Conservation (phyloP, 2,329 filamentous ascomycete genomes). For the Ascochyta pisi region DNA sequence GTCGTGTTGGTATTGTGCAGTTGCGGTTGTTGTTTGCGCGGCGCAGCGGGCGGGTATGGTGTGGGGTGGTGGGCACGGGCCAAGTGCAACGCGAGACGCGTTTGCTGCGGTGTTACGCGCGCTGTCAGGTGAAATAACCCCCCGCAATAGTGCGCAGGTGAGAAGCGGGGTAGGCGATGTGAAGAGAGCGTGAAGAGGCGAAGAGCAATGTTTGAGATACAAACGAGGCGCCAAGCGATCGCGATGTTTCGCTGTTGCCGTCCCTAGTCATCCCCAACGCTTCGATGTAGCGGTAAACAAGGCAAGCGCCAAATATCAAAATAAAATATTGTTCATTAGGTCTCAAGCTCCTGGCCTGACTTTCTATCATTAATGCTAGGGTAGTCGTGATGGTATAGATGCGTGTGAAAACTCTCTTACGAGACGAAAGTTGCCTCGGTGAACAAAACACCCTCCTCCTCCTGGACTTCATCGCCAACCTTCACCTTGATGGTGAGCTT, state of each 20-base stretch:
- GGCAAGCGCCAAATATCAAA: neutral
- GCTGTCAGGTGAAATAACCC: constrained; percentile 23
- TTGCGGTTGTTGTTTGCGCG: neutral
- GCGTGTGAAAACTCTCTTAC: constrained; percentile 45
- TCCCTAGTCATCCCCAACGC: neutral
- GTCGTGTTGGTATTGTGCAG: neutral
- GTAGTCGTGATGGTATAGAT: constrained; percentile 30
- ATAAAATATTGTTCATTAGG: constrained; percentile 36
- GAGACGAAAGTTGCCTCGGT: constrained; percentile 97
- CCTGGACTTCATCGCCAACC: constrained; percentile 77
- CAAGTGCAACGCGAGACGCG: constrained; percentile 13
- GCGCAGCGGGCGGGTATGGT: neutral
- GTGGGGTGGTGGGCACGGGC: neutral
- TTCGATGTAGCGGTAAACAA: neutral
- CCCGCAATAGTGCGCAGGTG: constrained; percentile 6
- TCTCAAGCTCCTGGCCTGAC: constrained; percentile 45
- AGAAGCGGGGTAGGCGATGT: neutral
- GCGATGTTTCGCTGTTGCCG: neutral
- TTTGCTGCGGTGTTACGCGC: constrained; percentile 5
- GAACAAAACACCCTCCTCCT: constrained; percentile 81
- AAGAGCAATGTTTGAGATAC: neutral
- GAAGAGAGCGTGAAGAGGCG: neutral
- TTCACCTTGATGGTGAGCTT: constrained; percentile 81
- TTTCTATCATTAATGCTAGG: constrained; percentile 42
- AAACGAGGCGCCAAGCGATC: neutral